Base-by-base conservation (phyloP, 768 basidiomycete genomes). In the Suillus luteus region DNA sequence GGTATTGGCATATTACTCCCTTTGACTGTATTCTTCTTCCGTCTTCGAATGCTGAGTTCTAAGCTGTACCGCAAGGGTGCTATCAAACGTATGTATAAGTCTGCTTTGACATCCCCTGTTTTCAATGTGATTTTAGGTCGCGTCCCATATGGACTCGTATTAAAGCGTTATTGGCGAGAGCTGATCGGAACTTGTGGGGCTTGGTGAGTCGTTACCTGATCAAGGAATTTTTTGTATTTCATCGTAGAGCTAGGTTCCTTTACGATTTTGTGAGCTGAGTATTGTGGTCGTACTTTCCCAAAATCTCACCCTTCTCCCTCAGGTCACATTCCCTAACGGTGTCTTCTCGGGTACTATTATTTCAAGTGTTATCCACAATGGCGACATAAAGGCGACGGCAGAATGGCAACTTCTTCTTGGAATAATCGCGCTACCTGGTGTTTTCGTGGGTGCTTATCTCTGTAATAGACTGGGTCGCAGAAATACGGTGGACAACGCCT, bases 101-200 rank as follows among this genome's bases (percentile, higher is more conserved):
- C 19, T 58, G 17, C 40, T 41, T 27, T 31, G 24, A 27, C 17
- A 58, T 19, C 27, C 5, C 12, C 17, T 12, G 15, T 54, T 19
- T 19, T 48, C 40, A 31, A 65, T 43, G 17, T 69, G 9, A 68
- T 61, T n/a, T 38, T 55, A 87, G 86, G 72, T 27, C 78, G 70
- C 19, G 86, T 89, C 19, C 89, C 90, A 7, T 91, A 92, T 70
- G 64, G 66, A 62, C 78, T 91, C 27, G 83, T 86, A 12, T 1
- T 89, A 60, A 84, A 81, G 70, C 76, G 82, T 24, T 92, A 91
- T 72, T 91, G 90, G 90, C 83, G 76, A 65, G 58, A 85, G 7
- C 75, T 93, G 22, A 84, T 90, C 60, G 91, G 91, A 11, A 92
- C 89, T 6, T 86, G 84, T 63, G 89, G 88, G 17, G 87, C 89